Base-by-base conservation (phyloP, 805 yeast genomes). In the Trichomonascus vanleenenianus region DNA sequence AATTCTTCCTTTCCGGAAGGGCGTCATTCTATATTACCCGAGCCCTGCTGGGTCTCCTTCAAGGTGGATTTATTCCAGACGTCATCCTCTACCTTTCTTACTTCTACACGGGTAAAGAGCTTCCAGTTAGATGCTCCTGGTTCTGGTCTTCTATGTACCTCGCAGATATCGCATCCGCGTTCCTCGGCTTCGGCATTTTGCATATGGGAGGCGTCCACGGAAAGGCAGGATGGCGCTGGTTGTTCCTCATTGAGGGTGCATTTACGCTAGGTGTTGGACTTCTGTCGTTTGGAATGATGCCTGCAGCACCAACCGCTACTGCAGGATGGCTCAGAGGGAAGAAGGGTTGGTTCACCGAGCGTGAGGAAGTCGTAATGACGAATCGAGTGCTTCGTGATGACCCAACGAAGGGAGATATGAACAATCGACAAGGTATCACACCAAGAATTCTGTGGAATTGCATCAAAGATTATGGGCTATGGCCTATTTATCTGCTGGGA, bases 31-130 rank as follows among this genome's bases (percentile, higher is more conserved):
- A 62, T 46, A 66, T 65, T 8, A 69, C 78, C 3, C 65, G 85
- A 49, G 73, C 74, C 0, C 61, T 79, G 4, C 52, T 80, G 16
- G 85, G 84, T 1, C 55, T 72, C 2, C 59, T 74, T 27, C 79
- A 80, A 59, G 84, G 85, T 47, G 83, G 84, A 0, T 78, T 78
- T 46, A 78, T 81, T 50, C 76, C 81, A 34, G 84, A 79, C 50
- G 60, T 75, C 30, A 69, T 74, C 46, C 57, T 79, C 42, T 81
- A 81, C 78, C 62, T 80, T 63, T 73, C 80, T 2, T 81, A 79
- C 59, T 81, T 78, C 60, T 81, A 74, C 60, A 79, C 76, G 1
- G 54, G 72, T n/a, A 56, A 64, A 14, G 85, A 81, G 56, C 62
- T 80, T 14, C 71, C 83, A 0, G 59, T 76, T 27, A 65, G 85